phyloP scores from a whole-genome alignment of 495 filamentous ascomycete genomes.

The Aspergillus mulundensis region DNA sequence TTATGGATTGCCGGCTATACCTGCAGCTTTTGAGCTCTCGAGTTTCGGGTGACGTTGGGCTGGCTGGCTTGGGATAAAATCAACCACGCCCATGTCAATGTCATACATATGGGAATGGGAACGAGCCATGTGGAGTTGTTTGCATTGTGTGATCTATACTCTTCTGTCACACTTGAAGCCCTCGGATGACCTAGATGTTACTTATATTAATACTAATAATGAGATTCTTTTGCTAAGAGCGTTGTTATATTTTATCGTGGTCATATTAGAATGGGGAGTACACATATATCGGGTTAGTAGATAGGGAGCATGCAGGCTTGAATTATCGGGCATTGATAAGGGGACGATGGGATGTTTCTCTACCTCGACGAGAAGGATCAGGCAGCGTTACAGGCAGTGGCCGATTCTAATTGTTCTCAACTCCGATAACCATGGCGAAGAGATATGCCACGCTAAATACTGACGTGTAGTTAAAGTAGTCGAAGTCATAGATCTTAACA shows the following conservation, averaged over 20 bases:
- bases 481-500: neutral
- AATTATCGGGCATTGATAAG: too few species aligned
- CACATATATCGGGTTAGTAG: too few species aligned
- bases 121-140: conserved; percentile 4
- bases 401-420: too few species aligned
- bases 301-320: too few species aligned
- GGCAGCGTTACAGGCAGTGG: too few species aligned
- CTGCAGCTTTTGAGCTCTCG: neutral
- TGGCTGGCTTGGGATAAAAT: neutral
- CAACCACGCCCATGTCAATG: neutral
- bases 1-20: neutral
- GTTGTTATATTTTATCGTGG: too few species aligned
- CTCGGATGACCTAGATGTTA: conserved; percentile 7
- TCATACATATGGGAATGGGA: neutral
- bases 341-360: too few species aligned
- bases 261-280: too few species aligned
- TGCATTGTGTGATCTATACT: conserved; percentile 1
- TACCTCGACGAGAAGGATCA: too few species aligned
- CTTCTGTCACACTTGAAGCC: conserved; percentile 2
- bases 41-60: neutral
- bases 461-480: neutral
- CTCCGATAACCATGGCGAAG: neutral
- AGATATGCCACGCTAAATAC: neutral
- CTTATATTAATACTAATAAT: conserved; percentile 11
- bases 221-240: neutral